phyloP scores from a whole-genome alignment of 331 rosid genomes.

The Rosa hybrid region DNA sequence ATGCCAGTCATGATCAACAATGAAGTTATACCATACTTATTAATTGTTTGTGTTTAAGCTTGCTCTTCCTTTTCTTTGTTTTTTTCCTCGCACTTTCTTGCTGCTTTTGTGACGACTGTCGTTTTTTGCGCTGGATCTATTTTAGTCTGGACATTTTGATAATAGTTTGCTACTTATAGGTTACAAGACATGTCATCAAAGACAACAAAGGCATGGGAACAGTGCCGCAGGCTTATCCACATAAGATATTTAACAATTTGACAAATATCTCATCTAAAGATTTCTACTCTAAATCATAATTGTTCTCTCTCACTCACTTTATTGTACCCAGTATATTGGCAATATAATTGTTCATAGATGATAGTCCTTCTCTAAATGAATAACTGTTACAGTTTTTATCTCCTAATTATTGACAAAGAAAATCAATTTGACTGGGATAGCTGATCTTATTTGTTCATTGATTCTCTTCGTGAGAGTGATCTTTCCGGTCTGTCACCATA shows the following conservation, averaged over 20 bases:
- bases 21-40: neutral
- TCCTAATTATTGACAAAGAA: neutral
- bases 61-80: neutral
- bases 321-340: neutral
- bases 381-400: neutral
- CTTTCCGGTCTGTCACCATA: no score
- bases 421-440: neutral
- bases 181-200: slow-evolving; percentile 89
- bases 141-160: slow-evolving; percentile 16
- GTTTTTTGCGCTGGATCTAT: slow-evolving; percentile 10
- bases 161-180: slow-evolving; percentile 46
- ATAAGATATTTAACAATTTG: slow-evolving; percentile 75
- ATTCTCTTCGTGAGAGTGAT: no score
- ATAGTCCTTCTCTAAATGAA: neutral
- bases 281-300: neutral
- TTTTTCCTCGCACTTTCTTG: neutral
- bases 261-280: slow-evolving; percentile 29
- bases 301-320: neutral
- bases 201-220: slow-evolving; percentile 81
- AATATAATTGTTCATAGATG: neutral
- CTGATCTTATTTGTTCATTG: no score
- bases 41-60: neutral
- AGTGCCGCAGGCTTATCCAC: slow-evolving; percentile 92
- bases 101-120: neutral
- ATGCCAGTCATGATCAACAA: no score